Percentiles rank a stretch among this genome's conserved stretches.
phyloP scores from a whole-genome alignment of 768 basidiomycete species.

The Panellus pusillus region DNA sequence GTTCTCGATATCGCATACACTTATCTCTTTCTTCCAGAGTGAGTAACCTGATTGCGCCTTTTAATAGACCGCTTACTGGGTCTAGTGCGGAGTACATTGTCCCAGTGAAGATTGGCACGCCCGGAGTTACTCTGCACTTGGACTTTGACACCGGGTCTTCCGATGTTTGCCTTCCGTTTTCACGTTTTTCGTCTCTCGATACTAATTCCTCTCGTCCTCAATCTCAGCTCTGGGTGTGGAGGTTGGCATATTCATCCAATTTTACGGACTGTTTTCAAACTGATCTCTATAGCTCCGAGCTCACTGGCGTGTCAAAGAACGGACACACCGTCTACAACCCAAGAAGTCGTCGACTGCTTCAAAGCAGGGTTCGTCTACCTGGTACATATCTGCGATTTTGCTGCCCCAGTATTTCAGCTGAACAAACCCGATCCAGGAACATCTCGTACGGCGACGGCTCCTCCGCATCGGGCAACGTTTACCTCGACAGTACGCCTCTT shows the following conservation, averaged over 20 bases:
- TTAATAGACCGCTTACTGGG: conserved; percentile 1
- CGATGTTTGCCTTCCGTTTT: neutral
- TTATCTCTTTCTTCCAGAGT: conserved; percentile 15
- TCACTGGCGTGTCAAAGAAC: conserved; percentile 14
- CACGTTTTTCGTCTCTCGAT: neutral
- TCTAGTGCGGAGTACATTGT: conserved; percentile 39
- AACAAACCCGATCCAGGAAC: conserved; percentile 13
- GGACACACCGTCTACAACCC: conserved; percentile 27
- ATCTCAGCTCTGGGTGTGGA: conserved; percentile 18
- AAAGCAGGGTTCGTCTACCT: conserved; percentile 18
- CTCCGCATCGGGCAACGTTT: conserved; percentile 28
- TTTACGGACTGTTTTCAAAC: neutral
- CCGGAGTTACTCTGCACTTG: conserved; percentile 37
- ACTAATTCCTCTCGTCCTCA: neutral
- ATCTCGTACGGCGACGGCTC: conserved; percentile 29
- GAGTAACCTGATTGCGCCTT: neutral
- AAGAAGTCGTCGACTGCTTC: conserved; percentile 24
- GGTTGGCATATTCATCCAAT: conserved; percentile 1
- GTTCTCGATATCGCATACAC: neutral
- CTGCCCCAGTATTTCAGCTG: neutral
- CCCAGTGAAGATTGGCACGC: conserved; percentile 37
- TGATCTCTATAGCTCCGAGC: conserved; percentile 21
- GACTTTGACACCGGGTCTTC: conserved; percentile 29
- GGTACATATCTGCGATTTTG: conserved; percentile 1
- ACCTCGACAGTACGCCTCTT: conserved; percentile 23